These are phyloP conservation scores for Phytophthora crassamura DNA, from an alignment of 352 stramenopile genomes.

Conservation along the genomic window DNA sequence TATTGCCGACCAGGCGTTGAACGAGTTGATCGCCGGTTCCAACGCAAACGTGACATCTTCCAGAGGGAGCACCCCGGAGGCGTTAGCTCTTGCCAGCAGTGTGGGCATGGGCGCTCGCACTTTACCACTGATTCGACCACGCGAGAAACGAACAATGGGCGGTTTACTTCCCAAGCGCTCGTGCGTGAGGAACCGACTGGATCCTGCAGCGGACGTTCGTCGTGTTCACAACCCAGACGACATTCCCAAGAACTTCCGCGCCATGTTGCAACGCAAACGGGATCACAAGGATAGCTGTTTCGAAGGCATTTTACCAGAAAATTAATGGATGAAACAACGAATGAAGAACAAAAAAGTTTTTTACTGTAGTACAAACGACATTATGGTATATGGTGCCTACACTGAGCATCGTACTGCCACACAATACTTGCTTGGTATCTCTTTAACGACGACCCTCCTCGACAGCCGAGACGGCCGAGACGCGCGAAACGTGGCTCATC, in stretches of 20 bases:
- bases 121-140: constrained; percentile 59
- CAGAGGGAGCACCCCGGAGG: constrained; percentile 21
- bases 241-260: constrained; percentile 77
- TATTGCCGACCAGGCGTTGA: constrained; percentile 31
- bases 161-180: constrained; percentile 73
- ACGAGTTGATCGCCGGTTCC: constrained; percentile 26
- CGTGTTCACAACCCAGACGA: constrained; percentile 75
- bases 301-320: constrained; percentile 43
- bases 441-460: constrained; percentile 32
- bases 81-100: constrained; percentile 37
- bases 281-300: constrained; percentile 43
- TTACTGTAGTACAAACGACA: no score
- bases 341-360: no score
- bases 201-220: constrained; percentile 71
- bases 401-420: constrained; percentile 15
- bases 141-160: constrained; percentile 71
- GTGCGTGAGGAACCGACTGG: constrained; percentile 62
- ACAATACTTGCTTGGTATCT: constrained; percentile 11
- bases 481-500: constrained; percentile 17
- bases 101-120: constrained; percentile 45
- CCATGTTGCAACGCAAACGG: constrained; percentile 62
- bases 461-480: constrained; percentile 27
- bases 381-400: constrained; percentile 18
- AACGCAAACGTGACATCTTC: constrained; percentile 19
- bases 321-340: constrained; percentile 7